Conservation (phyloP, 306 rosid species). For the Oxytropis ochrocephala region DNA sequence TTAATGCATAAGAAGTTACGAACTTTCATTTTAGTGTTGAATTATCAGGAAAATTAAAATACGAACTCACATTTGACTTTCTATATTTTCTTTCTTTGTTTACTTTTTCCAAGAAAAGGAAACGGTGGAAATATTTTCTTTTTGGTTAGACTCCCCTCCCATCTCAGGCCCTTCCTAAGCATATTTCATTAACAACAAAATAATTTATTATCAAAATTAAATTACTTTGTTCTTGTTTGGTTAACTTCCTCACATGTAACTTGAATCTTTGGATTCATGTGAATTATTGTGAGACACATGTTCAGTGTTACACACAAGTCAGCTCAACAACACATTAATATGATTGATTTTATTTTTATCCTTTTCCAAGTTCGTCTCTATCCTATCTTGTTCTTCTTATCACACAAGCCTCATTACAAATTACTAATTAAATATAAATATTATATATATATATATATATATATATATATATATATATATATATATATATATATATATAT, state of each 20-base stretch:
- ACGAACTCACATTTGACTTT: not conserved
- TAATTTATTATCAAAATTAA: not conserved
- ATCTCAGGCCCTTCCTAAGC: not conserved
- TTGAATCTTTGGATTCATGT: conserved; percentile 10
- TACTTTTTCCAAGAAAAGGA: not conserved
- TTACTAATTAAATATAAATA: not conserved
- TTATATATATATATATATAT: not conserved
- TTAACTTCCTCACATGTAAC: conserved; percentile 26
- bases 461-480: too few relatives aligned
- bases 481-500: too few relatives aligned
- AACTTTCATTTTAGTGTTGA: too few relatives aligned
- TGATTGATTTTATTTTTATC: conserved; percentile 19
- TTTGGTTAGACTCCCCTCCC: too few relatives aligned
- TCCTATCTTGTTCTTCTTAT: not conserved
- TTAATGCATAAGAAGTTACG: too few relatives aligned
- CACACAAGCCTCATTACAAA: not conserved
- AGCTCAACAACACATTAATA: conserved; percentile 3
- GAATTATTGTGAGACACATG: not conserved
- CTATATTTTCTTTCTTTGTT: not conserved
- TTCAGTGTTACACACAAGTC: not conserved
- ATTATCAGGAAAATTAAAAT: not conserved
- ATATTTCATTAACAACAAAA: not conserved
- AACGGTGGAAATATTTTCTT: not conserved
- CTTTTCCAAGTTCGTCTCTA: not conserved
- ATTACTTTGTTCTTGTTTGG: not conserved